Evolutionary conservation across 1,139 yeast species (phyloP).

Genomic region (Candida freyschussii): DNA sequence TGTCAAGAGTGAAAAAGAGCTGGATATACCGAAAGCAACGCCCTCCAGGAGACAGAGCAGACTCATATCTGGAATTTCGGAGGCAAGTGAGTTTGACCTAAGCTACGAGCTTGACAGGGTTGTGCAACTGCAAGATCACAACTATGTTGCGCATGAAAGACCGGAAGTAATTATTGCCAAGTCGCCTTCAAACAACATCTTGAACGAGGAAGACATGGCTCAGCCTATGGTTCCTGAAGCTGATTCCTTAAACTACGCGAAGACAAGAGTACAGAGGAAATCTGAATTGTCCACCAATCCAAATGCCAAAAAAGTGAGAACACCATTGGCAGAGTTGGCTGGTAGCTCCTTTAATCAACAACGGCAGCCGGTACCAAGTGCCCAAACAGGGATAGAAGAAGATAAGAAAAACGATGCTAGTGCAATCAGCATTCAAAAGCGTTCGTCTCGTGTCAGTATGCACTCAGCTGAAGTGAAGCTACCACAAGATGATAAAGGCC

Average conservation of each 20-base stretch:
- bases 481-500: conserved; percentile 51
- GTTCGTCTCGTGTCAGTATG: conserved; percentile 10
- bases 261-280: conserved; percentile 10
- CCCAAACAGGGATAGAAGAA: too few relatives aligned
- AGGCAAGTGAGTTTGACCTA: conserved; percentile 35
- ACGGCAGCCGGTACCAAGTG: not conserved
- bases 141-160: conserved; percentile 31
- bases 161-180: conserved; percentile 30
- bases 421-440: conserved; percentile 10
- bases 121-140: conserved; percentile 30
- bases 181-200: conserved; percentile 8
- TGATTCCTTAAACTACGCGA: conserved; percentile 9
- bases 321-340: conserved; percentile 15
- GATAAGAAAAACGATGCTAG: conserved; percentile 5
- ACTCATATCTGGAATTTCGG: conserved; percentile 34
- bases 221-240: conserved; percentile 18
- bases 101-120: conserved; percentile 34
- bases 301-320: conserved; percentile 10
- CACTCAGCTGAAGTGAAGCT: conserved; percentile 1
- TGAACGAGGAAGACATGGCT: conserved; percentile 12
- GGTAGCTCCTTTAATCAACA: conserved; percentile 1
- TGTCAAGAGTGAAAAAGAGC: not conserved
- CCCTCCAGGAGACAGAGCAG: conserved; percentile 28
- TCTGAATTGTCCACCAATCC: conserved; percentile 3
- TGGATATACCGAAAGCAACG: conserved; percentile 17